Conservation (phyloP, 306 rosid genomes). For the Lithocarpus polystachyus region DNA sequence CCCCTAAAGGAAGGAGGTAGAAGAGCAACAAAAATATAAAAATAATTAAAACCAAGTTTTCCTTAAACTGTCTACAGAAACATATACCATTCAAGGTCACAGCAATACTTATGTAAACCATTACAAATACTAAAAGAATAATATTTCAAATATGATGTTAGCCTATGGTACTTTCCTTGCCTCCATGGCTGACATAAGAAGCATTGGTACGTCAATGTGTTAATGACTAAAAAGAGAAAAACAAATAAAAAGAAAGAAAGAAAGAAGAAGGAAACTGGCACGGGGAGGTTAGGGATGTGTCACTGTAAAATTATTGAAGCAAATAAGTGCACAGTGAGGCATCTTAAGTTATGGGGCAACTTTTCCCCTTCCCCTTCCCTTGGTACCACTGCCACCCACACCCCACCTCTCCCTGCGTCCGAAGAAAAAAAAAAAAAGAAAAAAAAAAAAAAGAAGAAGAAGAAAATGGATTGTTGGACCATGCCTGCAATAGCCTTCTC, state of each 20-base stretch:
- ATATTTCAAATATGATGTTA: background rate
- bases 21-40: background rate
- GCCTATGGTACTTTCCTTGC: background rate
- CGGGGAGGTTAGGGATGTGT: too few species aligned
- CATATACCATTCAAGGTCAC: background rate
- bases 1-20: slow-evolving; percentile 40
- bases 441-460: too few species aligned
- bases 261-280: too few species aligned
- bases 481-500: background rate
- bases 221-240: background rate
- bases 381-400: background rate
- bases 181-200: background rate
- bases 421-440: too few species aligned
- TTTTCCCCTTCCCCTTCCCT: background rate
- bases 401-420: too few species aligned
- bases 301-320: too few species aligned
- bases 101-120: background rate
- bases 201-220: background rate
- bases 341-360: too few species aligned
- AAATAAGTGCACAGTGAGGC: too few species aligned
- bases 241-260: background rate
- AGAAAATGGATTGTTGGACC: background rate
- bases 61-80: background rate
- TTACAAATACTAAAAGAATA: background rate
- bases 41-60: background rate